Evolutionary conservation across 164 flowering plant genomes (phyloP).

Genomic region (Akebia trifoliata): DNA sequence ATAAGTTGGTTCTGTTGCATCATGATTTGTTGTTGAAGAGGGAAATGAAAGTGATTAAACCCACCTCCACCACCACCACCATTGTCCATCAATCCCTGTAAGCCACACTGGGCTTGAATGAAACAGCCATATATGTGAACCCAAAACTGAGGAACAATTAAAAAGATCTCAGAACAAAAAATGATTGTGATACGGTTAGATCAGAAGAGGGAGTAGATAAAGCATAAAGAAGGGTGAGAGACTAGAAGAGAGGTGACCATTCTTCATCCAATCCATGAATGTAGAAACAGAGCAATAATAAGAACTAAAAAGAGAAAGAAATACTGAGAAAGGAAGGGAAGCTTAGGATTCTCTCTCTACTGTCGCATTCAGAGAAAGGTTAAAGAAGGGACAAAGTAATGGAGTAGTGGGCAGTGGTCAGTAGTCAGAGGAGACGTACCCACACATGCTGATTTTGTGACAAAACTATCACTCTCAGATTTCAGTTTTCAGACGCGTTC

Average conservation of each 20-base stretch:
- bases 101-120: slow-evolving; percentile 46
- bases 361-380: slow-evolving; percentile 13
- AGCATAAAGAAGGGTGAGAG: too few species aligned
- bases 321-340: too few species aligned
- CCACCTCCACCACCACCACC: too few species aligned
- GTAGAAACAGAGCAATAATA: background rate
- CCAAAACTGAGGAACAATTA: background rate
- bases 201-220: slow-evolving; percentile 5
- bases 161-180: slow-evolving; percentile 1
- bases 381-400: background rate
- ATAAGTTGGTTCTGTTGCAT: background rate
- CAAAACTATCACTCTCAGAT: slow-evolving; percentile 53
- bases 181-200: slow-evolving; percentile 7
- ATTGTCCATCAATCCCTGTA: slow-evolving; percentile 17
- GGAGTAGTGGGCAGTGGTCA: background rate
- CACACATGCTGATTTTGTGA: slow-evolving; percentile 47
- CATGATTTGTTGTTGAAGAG: slow-evolving; percentile 4
- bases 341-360: slow-evolving; percentile 1
- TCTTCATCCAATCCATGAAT: background rate
- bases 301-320: slow-evolving; percentile 8
- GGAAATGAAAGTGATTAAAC: slow-evolving; percentile 13
- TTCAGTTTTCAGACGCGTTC: slow-evolving; percentile 9
- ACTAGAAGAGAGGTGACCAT: too few species aligned
- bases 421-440: too few species aligned
- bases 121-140: slow-evolving; percentile 6